These are phyloP conservation scores for Simplicillium sp. DNA, from an alignment of 2,329 filamentous ascomycete species.

Conservation along the genomic window DNA sequence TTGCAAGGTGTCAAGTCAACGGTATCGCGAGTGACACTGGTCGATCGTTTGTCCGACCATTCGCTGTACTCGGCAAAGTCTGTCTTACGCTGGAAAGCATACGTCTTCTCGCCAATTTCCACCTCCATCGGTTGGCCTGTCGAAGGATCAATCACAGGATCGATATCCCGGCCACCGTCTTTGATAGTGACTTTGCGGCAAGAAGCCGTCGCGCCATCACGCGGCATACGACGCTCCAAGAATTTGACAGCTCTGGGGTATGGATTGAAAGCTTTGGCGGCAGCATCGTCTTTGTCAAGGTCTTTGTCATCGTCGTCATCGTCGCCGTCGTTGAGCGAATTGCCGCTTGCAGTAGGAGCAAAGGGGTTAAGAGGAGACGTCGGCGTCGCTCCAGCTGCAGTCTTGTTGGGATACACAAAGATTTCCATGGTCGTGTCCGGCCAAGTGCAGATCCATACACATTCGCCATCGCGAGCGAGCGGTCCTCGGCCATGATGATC, in stretches of 20 bases:
- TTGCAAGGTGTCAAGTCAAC: too few relatives aligned
- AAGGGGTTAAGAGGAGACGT: slow-evolving; percentile 3
- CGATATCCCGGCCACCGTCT: slow-evolving; percentile 23
- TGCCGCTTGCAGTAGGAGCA: slow-evolving; percentile 4
- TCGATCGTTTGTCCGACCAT: too few relatives aligned
- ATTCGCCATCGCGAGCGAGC: slow-evolving; percentile 34
- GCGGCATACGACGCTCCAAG: slow-evolving; percentile 38
- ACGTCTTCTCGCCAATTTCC: slow-evolving; percentile 29
- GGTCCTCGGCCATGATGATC: too few relatives aligned
- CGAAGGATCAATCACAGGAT: slow-evolving; percentile 20
- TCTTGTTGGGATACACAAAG: slow-evolving; percentile 47
- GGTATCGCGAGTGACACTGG: too few relatives aligned
- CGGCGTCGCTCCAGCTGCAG: slow-evolving; percentile 19
- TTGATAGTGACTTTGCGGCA: slow-evolving; percentile 41
- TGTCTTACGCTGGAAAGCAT: too few relatives aligned
- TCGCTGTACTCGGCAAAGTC: too few relatives aligned
- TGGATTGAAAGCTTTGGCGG: slow-evolving; percentile 5
- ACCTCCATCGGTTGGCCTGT: slow-evolving; percentile 32
- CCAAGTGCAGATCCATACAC: slow-evolving; percentile 51
- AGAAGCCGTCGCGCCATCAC: slow-evolving; percentile 20
- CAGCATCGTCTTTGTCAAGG: too few relatives aligned
- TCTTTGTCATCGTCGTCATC: slow-evolving; percentile 2
- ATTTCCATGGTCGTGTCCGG: slow-evolving; percentile 44
- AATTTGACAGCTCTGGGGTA: slow-evolving; percentile 47
- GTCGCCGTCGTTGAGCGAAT: neutral